Percentiles rank a stretch among this genome's conserved stretches.
These are phyloP conservation scores for Blepharisma japonicum DNA, from an alignment of 73 alveolate genomes.

Conservation along the genomic window DNA sequence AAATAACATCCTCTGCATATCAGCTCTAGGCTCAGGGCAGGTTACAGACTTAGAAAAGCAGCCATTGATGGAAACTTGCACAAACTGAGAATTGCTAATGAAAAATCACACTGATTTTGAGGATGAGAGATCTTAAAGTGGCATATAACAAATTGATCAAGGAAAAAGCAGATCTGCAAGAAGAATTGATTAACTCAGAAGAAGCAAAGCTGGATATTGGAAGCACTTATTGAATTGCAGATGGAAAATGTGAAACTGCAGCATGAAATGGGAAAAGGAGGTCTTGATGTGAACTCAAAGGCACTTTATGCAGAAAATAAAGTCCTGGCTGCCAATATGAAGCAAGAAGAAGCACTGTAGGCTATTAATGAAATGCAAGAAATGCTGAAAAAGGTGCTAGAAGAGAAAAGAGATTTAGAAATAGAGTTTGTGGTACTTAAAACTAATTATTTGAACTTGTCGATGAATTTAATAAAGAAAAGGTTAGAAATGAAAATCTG, in stretches of 20 bases:
- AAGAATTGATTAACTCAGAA: conserved; percentile 51
- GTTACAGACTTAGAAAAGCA: conserved; percentile 66
- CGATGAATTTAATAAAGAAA: conserved; percentile 85
- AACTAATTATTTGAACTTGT: conserved; percentile 84
- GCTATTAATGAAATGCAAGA: conserved; percentile 66
- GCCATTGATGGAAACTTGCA: conserved; percentile 57
- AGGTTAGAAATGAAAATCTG: conserved; percentile 88
- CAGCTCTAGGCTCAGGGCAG: conserved; percentile 50
- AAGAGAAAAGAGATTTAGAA: conserved; percentile 76
- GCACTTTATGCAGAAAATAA: conserved; percentile 86
- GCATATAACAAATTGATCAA: conserved; percentile 56
- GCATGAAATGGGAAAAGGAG: conserved; percentile 49
- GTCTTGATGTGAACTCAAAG: conserved; percentile 79
- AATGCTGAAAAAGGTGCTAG: conserved; percentile 57
- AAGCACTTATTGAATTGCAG: conserved; percentile 60
- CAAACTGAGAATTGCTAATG: conserved; percentile 53
- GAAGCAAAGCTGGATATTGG: conserved; percentile 58
- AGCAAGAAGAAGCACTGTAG: conserved; percentile 72
- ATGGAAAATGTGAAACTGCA: conserved; percentile 51
- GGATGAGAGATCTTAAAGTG: conserved; percentile 59
- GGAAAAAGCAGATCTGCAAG: conserved; percentile 56
- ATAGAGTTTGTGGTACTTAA: conserved; percentile 88
- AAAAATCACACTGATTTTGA: conserved; percentile 41
- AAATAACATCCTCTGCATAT: neutral
- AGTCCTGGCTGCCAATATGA: conserved; percentile 72